Evolutionary conservation across 2,329 filamentous ascomycete genomes (phyloP), one percentile per base, ranked within the genome.

Genomic region (Neospermospora avenae): DNA sequence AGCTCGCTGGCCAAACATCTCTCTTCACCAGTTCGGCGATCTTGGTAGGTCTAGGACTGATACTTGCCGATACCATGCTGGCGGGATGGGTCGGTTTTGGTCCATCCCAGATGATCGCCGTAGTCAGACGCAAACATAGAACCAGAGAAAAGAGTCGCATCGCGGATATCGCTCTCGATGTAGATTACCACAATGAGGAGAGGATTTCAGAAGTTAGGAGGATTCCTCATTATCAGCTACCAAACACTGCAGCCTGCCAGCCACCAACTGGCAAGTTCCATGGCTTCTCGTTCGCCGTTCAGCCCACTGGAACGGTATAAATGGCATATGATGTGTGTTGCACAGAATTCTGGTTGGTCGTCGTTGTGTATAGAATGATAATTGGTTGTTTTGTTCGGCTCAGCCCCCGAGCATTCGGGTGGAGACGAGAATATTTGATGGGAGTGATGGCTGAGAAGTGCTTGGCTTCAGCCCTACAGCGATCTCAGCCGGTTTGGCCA

Each of bases 1-100:
- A 57, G 28, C 45, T 49, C 6, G 55, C 44, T 16, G 55, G 55
- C 55, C 55, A 57, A 22, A 18, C 45, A 51, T 57, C 55, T 22
- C 55, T 37, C 24, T 57, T 57, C 2, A 57, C 55, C 31, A 57
- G 46, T 24, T 57, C 55, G 8, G 45, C 35, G 7, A 20, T 24
- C 10, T 24, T 10, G 5, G 55, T 57, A 16, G 55, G 55, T 24
- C 31, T 41, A 5, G 55, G 55, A 31, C 42, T 48, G 31, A 46
- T 51, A n/a, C 55, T 51, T 42, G 55, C 44, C 18, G 55, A 51
- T 18, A 51, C 31, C 18, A 57, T 3, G n/a, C 18, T 48, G 22
- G 35, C 55, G 14, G n/a, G 14, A 44, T 57, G 11, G 13, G 55
- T 57, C 5, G 55, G 20, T 18, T 57, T 51, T 24, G 55, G 55